Base-by-base conservation (phyloP, 495 filamentous ascomycete genomes). In the Hypoxylon trugodes region DNA sequence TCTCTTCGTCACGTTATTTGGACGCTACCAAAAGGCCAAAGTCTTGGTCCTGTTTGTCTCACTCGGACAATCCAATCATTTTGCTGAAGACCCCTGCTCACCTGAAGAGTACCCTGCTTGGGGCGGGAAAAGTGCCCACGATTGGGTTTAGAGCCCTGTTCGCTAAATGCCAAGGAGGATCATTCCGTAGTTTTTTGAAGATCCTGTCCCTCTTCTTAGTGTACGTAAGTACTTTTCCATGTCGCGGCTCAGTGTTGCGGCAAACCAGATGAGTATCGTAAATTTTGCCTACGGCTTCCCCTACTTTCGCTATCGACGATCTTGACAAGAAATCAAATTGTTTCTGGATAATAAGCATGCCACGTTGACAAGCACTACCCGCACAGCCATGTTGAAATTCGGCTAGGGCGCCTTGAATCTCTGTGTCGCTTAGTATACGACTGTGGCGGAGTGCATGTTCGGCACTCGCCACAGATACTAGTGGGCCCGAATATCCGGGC, bases 1-100 rank as follows among this genome's bases (percentile, higher is more conserved):
- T 68, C 66, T 64, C 48, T 56, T 62, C 47, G 63, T 76, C 74
- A 75, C 74, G 74, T 75, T 79, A 74, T 73, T 71, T 71, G 43
- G 68, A 69, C 68, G 73, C 51, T 68, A 75, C 74, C 68, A 73
- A 64, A 52, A 48, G 66, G 36, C 42, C 61, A 61, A 65, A 65
- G 65, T 71, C 70, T 66, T 73, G 69, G 63, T 69, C 54, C 66
- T 63, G 61, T 58, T 40, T 65, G 68, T 73, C 66, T 74, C 61
- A 65, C 47, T 48, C 4, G 38, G 37, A 15, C 56, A 28, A 52
- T 22, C 78, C 78, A 80, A 78, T 80, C 49, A 33, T 56, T 38
- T 24, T 45, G 43, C 12, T 21, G 55, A 66, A 70, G 52, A 70
- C 61, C 75, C 77, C 52, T 75, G 75, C 24, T 41, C 60, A 65